Evolutionary conservation across 768 basidiomycete genomes (phyloP).

Genomic region (Butyriboletus loyo): DNA sequence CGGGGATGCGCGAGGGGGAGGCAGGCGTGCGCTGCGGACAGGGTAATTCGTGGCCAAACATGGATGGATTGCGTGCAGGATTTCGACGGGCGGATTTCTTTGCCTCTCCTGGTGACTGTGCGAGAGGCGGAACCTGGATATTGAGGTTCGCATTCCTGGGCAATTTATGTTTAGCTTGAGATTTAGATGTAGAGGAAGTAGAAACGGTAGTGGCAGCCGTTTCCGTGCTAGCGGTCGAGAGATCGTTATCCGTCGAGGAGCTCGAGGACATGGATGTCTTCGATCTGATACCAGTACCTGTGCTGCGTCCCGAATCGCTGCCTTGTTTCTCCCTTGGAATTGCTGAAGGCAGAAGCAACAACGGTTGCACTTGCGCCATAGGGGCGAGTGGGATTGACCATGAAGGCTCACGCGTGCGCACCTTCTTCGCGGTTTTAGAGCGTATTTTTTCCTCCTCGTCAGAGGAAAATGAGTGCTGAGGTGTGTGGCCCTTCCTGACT

Average conservation of each 20-base stretch:
- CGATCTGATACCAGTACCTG: slow-evolving; percentile 16
- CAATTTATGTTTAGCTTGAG: slow-evolving; percentile 17
- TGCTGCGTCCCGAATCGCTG: slow-evolving; percentile 18
- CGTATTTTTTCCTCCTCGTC: slow-evolving; percentile 76
- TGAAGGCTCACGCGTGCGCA: slow-evolving; percentile 38
- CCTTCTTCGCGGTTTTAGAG: slow-evolving; percentile 59
- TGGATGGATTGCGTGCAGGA: slow-evolving; percentile 58
- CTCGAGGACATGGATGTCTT: slow-evolving; percentile 27
- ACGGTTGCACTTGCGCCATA: slow-evolving; percentile 17
- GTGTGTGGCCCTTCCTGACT: slow-evolving; percentile 33
- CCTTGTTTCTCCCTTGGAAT: slow-evolving; percentile 11
- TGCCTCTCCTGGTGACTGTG: slow-evolving; percentile 15
- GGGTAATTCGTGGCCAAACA: slow-evolving; percentile 65
- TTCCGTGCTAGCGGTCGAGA: slow-evolving; percentile 32
- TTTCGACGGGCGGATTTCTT: slow-evolving; percentile 40
- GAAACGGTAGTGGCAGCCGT: slow-evolving; percentile 30
- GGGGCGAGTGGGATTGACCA: slow-evolving; percentile 29
- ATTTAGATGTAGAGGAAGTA: slow-evolving; percentile 14
- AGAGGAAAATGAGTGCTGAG: slow-evolving; percentile 54
- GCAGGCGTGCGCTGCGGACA: slow-evolving; percentile 36
- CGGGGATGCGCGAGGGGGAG: slow-evolving; percentile 29
- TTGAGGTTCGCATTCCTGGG: slow-evolving; percentile 17
- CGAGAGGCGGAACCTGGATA: slow-evolving; percentile 22
- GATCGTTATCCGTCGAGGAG: slow-evolving; percentile 33
- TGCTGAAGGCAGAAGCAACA: slow-evolving; percentile 23